phyloP scores from a whole-genome alignment of 1,284 basidiomycete genomes.

The Tilletia walkeri region DNA sequence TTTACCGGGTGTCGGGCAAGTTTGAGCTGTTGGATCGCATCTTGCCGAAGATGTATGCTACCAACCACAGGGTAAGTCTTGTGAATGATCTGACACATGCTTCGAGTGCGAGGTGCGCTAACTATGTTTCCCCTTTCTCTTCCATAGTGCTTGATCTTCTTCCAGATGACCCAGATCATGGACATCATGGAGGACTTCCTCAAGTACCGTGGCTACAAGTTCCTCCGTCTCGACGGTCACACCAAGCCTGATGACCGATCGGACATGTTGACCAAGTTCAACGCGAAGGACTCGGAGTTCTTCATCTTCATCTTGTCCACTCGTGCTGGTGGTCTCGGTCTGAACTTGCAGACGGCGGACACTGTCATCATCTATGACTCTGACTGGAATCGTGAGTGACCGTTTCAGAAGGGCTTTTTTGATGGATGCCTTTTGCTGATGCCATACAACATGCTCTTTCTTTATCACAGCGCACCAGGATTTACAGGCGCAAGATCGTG shows the following conservation, averaged over 20 bases:
- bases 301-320: constrained; percentile 85
- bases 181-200: constrained; percentile 99
- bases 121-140: constrained; percentile 42
- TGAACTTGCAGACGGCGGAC: constrained; percentile 97
- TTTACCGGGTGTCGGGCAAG: constrained; percentile 82
- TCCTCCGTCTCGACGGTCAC: constrained; percentile 92
- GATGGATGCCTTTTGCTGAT: background rate
- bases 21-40: constrained; percentile 91
- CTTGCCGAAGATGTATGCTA: constrained; percentile 89
- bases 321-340: constrained; percentile 91
- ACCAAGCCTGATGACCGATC: constrained; percentile 98
- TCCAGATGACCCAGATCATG: constrained; percentile 99
- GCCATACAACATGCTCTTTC: background rate
- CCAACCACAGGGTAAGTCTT: constrained; percentile 76
- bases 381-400: constrained; percentile 39
- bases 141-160: constrained; percentile 74
- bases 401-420: background rate
- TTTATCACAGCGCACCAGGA: constrained; percentile 61
- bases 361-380: constrained; percentile 91
- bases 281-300: constrained; percentile 83
- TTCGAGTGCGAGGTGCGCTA: too few species aligned
- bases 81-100: background rate
- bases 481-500: constrained; percentile 77
- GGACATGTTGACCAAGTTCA: constrained; percentile 83
- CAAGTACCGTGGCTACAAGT: constrained; percentile 82